Evolutionary conservation across 495 filamentous ascomycete species (phyloP), one percentile per base, ranked within the genome.

Genomic region (Penicillium nucicola): DNA sequence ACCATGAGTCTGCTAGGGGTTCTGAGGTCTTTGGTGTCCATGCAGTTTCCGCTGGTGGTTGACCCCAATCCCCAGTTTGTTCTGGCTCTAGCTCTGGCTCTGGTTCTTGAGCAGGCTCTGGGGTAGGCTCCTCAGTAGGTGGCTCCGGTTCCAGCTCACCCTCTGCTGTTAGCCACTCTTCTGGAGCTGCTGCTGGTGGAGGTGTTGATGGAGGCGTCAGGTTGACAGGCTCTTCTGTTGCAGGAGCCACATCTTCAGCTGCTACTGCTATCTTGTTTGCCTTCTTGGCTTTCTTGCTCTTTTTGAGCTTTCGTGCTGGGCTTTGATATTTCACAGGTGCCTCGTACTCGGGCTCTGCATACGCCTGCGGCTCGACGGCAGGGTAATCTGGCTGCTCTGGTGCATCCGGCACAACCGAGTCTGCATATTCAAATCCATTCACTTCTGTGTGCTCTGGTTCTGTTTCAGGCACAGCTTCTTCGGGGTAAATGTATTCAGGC

Each of bases 131-230:
- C 22, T 31, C 30, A 40, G 23, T 7, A 12, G 20, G 25, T 4
- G 34, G 12, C 37, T 33, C 34, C 33, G 5, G 10, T 22, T 40
- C 31, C 28, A 19, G 25, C 6, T 9, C 12, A 19, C 14, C 14
- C 5, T 41, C 43, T 18, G 15, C 33, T 22, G 22, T 11, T 1
- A 30, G 30, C 25, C 18, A 23, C n/a, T 36, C 37, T 25, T 19
- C 23, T 2, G n/a, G n/a, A n/a, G n/a, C n/a, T n/a, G n/a, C n/a
- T n/a, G n/a, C n/a, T n/a, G n/a, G n/a, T n/a, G n/a, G 69, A 35
- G 73, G 73, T 18, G 73, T 76, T 17, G 60, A 65, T 25, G 73
- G 73, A 1, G 73, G 73, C 3, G 73, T 76, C 44, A 72, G 40
- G 39, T 60, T 69, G 18, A 63, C 50, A 6, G 57, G 36, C 20